Base-by-base conservation (phyloP, 805 yeast genomes). In the Zygotorulaspora chibaensis region DNA sequence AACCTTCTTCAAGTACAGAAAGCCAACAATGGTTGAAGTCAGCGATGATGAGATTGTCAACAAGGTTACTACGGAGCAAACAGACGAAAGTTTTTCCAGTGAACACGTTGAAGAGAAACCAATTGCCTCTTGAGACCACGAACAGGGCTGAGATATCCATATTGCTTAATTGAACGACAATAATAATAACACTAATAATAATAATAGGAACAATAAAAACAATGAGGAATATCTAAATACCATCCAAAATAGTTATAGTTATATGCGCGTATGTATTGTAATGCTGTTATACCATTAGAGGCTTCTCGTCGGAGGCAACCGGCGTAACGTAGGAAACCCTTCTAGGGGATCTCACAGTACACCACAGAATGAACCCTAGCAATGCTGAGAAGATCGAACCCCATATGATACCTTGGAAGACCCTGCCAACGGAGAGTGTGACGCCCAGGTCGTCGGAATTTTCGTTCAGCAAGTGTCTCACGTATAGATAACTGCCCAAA, bases 361-460 rank as follows among this genome's bases (percentile, higher is more conserved):
- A 46, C 75, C 76, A 74, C 43, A 70, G 56, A 16, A 75, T 15
- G n/a, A 65, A 51, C 11, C 77, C 61, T 40, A 73, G 41, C 12
- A 77, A 47, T 2, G 74, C 56, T 6, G 80, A 79, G 12, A 63
- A 82, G 2, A 73, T 75, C 1, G 81, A 73, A 11, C 79, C 79
- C 93, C 91, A 86, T 8, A 79, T 67, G 38, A 82, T 64, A 2
- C 80, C 88, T 43, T 79, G 74, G 53, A 75, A 83, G 15, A 68
- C 66, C 28, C 79, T 76, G 8, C 66, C 66, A 41, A 86, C 57
- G 30, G 61, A 59, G 2, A 87, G 76, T 31, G 64, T 61, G 39
- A 83, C 72, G 12, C 95, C 95, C 54, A 70, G 80, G 2, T 62
- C 60, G 2, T 57, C 61, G 10, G 66, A 64, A 28, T 69, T 66